A percentile compares a stretch with the other conserved stretches of the same genome.
These are phyloP conservation scores for Dioszegia crocea DNA, from an alignment of 768 basidiomycete genomes.

Conservation along the genomic window DNA sequence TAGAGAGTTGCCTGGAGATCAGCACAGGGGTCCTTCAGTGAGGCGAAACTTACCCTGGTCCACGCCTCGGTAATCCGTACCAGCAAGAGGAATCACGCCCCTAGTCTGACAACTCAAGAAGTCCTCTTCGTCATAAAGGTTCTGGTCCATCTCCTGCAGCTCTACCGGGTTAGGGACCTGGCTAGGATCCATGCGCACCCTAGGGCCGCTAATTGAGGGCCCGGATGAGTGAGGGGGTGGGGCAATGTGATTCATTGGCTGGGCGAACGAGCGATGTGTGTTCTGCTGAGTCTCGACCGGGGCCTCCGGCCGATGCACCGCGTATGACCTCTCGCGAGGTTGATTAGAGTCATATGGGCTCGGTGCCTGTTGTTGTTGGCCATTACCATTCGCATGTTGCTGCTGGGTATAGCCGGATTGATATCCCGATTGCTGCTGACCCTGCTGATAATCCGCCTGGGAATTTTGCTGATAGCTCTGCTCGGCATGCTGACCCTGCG, in stretches of 20 bases:
- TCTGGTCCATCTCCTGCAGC: slow-evolving; percentile 70
- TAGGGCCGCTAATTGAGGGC: slow-evolving; percentile 57
- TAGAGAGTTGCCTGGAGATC: slow-evolving; percentile 71
- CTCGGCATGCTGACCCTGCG: slow-evolving; percentile 9
- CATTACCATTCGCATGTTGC: slow-evolving; percentile 8
- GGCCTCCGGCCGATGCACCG: slow-evolving; percentile 5
- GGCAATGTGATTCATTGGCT: slow-evolving; percentile 54
- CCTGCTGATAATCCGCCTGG: slow-evolving; percentile 16
- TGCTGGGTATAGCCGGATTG: slow-evolving; percentile 15
- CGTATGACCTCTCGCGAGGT: slow-evolving; percentile 2
- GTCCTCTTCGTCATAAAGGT: slow-evolving; percentile 67
- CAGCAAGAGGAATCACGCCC: slow-evolving; percentile 71
- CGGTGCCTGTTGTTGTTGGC: neutral
- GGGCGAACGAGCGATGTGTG: slow-evolving; percentile 16
- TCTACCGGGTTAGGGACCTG: slow-evolving; percentile 91
- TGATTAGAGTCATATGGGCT: slow-evolving; percentile 2
- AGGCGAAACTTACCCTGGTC: slow-evolving; percentile 68
- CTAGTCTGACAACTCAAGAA: slow-evolving; percentile 63
- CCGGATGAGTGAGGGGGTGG: slow-evolving; percentile 70
- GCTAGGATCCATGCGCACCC: slow-evolving; percentile 66
- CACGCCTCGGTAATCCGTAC: slow-evolving; percentile 78
- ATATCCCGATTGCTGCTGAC: neutral
- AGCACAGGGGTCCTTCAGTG: slow-evolving; percentile 5
- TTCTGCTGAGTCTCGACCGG: neutral
- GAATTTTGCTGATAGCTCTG: slow-evolving; percentile 23